These are phyloP conservation scores for Coemansia nantahalensis DNA, from an alignment of 192 early-diverging fungal species.

Conservation along the genomic window DNA sequence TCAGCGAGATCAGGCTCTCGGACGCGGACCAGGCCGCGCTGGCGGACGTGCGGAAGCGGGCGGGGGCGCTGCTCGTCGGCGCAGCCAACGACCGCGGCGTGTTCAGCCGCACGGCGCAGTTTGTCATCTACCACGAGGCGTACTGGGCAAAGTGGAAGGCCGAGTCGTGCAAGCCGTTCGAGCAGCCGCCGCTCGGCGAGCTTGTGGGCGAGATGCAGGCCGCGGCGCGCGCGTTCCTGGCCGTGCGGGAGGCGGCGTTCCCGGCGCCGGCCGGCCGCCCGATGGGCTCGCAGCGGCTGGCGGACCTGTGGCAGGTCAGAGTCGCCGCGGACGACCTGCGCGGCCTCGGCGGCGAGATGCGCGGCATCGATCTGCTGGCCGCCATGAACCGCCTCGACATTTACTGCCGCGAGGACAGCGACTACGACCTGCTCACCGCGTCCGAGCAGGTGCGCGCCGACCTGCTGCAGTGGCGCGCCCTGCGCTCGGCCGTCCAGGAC, in stretches of 20 bases:
- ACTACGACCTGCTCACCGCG: conserved; percentile 47
- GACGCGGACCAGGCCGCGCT: conserved; percentile 56
- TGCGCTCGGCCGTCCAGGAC: conserved; percentile 32
- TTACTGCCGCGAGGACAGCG: conserved; percentile 44
- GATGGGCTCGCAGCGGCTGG: conserved; percentile 27
- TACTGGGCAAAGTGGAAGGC: conserved; percentile 86
- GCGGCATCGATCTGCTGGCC: conserved; percentile 15
- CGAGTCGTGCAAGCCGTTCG: conserved; percentile 72
- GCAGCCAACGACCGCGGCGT: conserved; percentile 59
- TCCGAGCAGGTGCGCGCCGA: conserved; percentile 39
- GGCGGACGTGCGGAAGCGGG: conserved; percentile 45
- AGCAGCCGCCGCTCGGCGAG: conserved; percentile 48
- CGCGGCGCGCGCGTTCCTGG: conserved; percentile 23
- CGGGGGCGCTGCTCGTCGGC: conserved; percentile 53
- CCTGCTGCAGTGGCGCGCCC: conserved; percentile 44
- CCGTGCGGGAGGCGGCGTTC: conserved; percentile 5
- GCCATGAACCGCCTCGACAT: conserved; percentile 36
- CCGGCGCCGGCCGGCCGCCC: not conserved
- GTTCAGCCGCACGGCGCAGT: conserved; percentile 65
- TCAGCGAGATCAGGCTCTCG: conserved; percentile 43
- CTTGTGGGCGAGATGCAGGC: conserved; percentile 41
- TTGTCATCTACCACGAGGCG: conserved; percentile 68
- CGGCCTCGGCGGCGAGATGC: conserved; percentile 22
- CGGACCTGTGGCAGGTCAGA: conserved; percentile 20
- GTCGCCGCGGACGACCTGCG: conserved; percentile 7